Evolutionary conservation across 495 filamentous ascomycete species (phyloP).

Genomic region (Cercophora scortea): DNA sequence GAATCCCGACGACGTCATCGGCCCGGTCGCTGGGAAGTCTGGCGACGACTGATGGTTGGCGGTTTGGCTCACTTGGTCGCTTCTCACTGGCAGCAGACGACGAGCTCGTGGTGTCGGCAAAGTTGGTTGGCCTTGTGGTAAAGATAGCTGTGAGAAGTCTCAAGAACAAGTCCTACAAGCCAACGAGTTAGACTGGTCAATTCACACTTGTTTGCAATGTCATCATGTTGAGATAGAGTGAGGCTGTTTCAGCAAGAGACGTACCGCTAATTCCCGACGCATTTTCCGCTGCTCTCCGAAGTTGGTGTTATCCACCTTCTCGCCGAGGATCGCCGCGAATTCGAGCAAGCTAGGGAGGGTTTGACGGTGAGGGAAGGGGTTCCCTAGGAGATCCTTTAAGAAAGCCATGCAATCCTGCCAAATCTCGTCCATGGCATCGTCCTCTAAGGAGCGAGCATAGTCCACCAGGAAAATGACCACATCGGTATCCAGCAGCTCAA

Average conservation of each 20-base stretch:
- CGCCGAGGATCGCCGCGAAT: constrained; percentile 79
- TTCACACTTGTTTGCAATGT: background rate
- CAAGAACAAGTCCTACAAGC: constrained; percentile 71
- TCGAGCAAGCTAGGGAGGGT: constrained; percentile 81
- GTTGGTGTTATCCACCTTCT: constrained; percentile 95
- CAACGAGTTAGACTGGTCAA: constrained; percentile 13
- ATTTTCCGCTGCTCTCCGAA: constrained; percentile 94
- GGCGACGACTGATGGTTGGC: constrained; percentile 16
- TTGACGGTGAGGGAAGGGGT: constrained; percentile 91
- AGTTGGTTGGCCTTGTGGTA: constrained; percentile 72
- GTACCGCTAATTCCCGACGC: constrained; percentile 83
- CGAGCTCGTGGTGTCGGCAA: constrained; percentile 29
- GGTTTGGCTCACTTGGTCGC: constrained; percentile 9
- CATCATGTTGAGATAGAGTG: background rate
- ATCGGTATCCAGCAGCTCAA: constrained; percentile 71
- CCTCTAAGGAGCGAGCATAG: constrained; percentile 83
- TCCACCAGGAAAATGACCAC: constrained; percentile 81
- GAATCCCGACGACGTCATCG: constrained; percentile 74
- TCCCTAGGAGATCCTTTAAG: constrained; percentile 78
- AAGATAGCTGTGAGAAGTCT: constrained; percentile 85
- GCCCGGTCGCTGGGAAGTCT: constrained; percentile 35
- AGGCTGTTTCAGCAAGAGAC: constrained; percentile 20
- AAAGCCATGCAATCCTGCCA: constrained; percentile 94
- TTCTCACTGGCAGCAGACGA: constrained; percentile 20
- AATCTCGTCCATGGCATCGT: constrained; percentile 99